Evolutionary conservation across 2,329 filamentous ascomycete genomes (phyloP).

Genomic region (Arachnomyces sp.): DNA sequence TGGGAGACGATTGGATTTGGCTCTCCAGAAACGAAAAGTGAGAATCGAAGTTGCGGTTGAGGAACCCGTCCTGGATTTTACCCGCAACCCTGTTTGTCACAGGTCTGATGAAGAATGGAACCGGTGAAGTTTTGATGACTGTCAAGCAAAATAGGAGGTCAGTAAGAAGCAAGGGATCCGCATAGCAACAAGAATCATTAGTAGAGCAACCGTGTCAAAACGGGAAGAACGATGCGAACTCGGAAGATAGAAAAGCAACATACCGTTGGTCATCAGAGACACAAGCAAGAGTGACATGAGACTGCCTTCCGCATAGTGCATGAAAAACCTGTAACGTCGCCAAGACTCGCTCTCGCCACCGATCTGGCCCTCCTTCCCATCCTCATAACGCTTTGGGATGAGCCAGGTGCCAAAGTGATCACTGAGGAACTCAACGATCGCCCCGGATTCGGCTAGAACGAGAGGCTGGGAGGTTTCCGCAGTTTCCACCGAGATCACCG

Average conservation of each 20-base stretch:
- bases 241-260: slow-evolving; percentile 18
- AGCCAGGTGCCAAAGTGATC: slow-evolving; percentile 54
- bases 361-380: slow-evolving; percentile 47
- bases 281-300: slow-evolving; percentile 67
- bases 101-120: slow-evolving; percentile 63
- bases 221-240: neutral
- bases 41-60: slow-evolving; percentile 33
- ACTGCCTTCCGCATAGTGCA: slow-evolving; percentile 81
- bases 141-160: slow-evolving; percentile 3
- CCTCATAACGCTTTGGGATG: slow-evolving; percentile 45
- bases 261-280: slow-evolving; percentile 53
- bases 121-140: slow-evolving; percentile 45
- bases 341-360: slow-evolving; percentile 55
- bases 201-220: neutral
- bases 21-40: slow-evolving; percentile 40
- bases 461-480: slow-evolving; percentile 41
- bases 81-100: slow-evolving; percentile 50
- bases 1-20: slow-evolving; percentile 37
- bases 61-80: slow-evolving; percentile 33
- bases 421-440: slow-evolving; percentile 73
- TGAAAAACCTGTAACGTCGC: slow-evolving; percentile 58
- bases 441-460: slow-evolving; percentile 72
- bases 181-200: neutral
- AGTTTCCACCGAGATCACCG: slow-evolving; percentile 60
- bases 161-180: neutral